Percentiles rank a stretch among this genome's conserved stretches.
phyloP scores from a whole-genome alignment of 306 rosid genomes.

The Castanospermum australe region DNA sequence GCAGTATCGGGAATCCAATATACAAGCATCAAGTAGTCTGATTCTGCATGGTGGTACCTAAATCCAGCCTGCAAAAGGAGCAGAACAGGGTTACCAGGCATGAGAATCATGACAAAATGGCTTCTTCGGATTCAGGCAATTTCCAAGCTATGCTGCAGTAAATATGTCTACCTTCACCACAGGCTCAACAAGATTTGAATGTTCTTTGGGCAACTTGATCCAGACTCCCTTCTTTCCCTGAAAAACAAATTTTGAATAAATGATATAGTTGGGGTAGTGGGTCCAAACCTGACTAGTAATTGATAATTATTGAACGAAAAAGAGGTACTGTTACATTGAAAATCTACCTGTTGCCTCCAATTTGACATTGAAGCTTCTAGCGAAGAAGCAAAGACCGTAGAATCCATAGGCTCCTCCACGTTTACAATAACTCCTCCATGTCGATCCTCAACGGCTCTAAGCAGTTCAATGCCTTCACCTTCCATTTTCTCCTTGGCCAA shows the following conservation, averaged over 20 bases:
- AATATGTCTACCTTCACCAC: slow-evolving; percentile 53
- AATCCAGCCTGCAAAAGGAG: slow-evolving; percentile 66
- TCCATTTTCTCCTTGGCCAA: slow-evolving; percentile 24
- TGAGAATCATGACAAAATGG: neutral
- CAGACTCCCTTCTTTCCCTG: slow-evolving; percentile 81
- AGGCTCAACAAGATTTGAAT: slow-evolving; percentile 59
- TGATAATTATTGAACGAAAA: neutral
- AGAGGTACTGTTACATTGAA: neutral
- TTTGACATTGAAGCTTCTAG: slow-evolving; percentile 49
- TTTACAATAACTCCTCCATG: slow-evolving; percentile 62
- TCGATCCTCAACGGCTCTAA: slow-evolving; percentile 48
- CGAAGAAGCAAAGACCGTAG: slow-evolving; percentile 38
- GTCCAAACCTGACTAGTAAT: neutral
- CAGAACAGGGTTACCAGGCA: neutral
- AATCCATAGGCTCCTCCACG: slow-evolving; percentile 49
- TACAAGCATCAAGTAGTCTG: slow-evolving; percentile 80
- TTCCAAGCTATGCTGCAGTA: neutral
- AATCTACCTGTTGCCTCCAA: slow-evolving; percentile 61
- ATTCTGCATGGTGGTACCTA: slow-evolving; percentile 82
- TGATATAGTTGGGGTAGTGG: neutral
- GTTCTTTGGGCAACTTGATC: slow-evolving; percentile 68
- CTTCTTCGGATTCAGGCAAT: neutral
- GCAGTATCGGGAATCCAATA: slow-evolving; percentile 61
- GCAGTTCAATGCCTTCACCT: slow-evolving; percentile 28
- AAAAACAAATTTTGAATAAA: neutral